A percentile compares a stretch with the other conserved stretches of the same genome.
phyloP scores from a whole-genome alignment of 176 grass and related monocot species.

The Cenchrus purpureus region DNA sequence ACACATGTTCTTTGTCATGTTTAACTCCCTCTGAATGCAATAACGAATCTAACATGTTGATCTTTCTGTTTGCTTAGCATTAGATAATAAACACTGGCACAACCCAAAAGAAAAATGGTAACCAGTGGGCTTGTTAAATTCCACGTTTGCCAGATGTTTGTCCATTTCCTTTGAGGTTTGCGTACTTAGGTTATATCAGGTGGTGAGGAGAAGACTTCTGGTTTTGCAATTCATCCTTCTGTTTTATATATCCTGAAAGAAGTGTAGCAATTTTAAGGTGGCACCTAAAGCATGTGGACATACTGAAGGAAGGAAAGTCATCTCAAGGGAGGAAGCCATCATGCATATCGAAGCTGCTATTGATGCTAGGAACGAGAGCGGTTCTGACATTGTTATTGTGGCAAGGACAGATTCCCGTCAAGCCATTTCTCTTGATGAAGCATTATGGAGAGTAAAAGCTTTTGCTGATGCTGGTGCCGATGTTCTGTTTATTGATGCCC shows the following conservation, averaged over 20 bases:
- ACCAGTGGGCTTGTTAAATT: neutral
- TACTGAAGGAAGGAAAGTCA: conserved; percentile 93
- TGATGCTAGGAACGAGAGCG: conserved; percentile 81
- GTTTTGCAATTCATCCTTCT: conserved; percentile 19
- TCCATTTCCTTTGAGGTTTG: conserved; percentile 12
- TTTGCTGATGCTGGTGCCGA: conserved; percentile 96
- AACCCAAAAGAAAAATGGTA: neutral
- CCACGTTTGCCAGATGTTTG: conserved; percentile 1
- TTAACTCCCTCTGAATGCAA: neutral
- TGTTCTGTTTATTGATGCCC: conserved; percentile 90
- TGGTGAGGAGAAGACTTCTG: neutral
- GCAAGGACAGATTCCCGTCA: conserved; percentile 87
- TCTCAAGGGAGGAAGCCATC: conserved; percentile 85
- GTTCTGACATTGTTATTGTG: conserved; percentile 93
- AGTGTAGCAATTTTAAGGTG: conserved; percentile 62
- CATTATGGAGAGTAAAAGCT: conserved; percentile 83
- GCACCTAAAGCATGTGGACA: conserved; percentile 98
- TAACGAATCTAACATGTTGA: neutral
- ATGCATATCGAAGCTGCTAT: conserved; percentile 94
- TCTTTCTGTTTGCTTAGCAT: neutral
- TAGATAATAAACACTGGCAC: neutral
- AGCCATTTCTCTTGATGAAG: conserved; percentile 85
- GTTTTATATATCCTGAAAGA: neutral
- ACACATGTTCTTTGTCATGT: neutral
- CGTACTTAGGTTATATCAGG: neutral